A percentile compares a stretch with the other conserved stretches of the same genome.
Conservation (phyloP, 148 eudicot genomes). For the Vaccinium corymbosum region DNA sequence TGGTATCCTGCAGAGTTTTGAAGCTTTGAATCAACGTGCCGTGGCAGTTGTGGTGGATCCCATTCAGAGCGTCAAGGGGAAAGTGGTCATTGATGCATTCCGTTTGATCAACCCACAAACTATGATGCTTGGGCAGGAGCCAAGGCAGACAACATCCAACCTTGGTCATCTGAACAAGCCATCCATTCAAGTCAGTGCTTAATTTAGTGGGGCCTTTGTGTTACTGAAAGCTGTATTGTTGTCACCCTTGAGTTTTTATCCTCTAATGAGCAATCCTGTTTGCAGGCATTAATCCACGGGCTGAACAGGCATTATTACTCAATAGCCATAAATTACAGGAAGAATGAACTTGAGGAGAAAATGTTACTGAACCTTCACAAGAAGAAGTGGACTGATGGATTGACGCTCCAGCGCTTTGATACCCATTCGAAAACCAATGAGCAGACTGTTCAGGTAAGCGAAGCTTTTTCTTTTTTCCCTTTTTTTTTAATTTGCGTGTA, state of each 20-base stretch:
- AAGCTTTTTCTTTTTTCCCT: background rate
- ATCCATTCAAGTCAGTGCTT: slow-evolving; percentile 68
- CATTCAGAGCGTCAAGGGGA: slow-evolving; percentile 98
- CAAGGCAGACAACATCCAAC: slow-evolving; percentile 93
- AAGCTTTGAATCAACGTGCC: slow-evolving; percentile 91
- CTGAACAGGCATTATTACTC: slow-evolving; percentile 89
- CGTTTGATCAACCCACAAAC: slow-evolving; percentile 95
- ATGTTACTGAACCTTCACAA: slow-evolving; percentile 92
- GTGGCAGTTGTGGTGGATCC: slow-evolving; percentile 99
- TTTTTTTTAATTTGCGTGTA: background rate
- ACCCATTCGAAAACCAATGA: slow-evolving; percentile 86
- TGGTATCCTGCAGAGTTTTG: slow-evolving; percentile 74
- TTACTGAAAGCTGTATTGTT: background rate
- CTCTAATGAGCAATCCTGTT: background rate
- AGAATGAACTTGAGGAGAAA: slow-evolving; percentile 96
- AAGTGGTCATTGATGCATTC: slow-evolving; percentile 96
- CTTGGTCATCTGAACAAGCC: slow-evolving; percentile 98
- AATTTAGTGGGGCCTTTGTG: background rate
- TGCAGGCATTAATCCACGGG: slow-evolving; percentile 90
- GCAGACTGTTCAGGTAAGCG: slow-evolving; percentile 81
- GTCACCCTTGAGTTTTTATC: background rate
- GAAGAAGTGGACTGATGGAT: slow-evolving; percentile 95
- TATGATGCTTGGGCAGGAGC: slow-evolving; percentile 99
- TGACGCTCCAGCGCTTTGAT: slow-evolving; percentile 83
- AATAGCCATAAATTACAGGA: slow-evolving; percentile 87